Evolutionary conservation across 2,329 filamentous ascomycete genomes (phyloP), one percentile per base, ranked within the genome.

Genomic region (Fusarium sp.): DNA sequence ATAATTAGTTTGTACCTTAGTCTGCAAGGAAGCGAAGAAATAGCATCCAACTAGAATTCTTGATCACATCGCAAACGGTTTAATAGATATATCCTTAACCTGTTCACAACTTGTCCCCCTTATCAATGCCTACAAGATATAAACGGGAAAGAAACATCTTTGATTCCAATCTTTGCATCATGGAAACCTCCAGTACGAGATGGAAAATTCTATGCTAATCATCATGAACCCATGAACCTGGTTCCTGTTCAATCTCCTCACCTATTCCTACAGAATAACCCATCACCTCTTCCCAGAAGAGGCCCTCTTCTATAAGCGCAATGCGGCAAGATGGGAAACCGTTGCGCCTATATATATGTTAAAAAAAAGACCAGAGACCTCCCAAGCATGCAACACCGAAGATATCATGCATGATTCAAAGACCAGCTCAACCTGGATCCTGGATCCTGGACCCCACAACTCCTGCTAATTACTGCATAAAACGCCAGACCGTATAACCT

Each of bases 151-250:
- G 46, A 65, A 42, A 69, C 61, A 67, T 46, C 38, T 55, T 46
- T 31, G 46, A 51, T 51, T 51, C 46, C 46, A 51, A 51, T 51
- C 46, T 51, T 51, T 29, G 24, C 24, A 44, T 60, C 55, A 57
- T 69, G 44, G 55, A 53, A 74, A 59, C 66, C 62, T 59, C 59
- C 57, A 67, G 66, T 67, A 63, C 59, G 55, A 71, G 68, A 73
- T 69, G 64, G 53, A 38, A 66, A 66, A 61, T 62, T 77, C 71
- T 77, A 77, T 76, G 56, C 56, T 64, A 53, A 63, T 74, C 63
- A 60, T 71, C 71, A 72, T 76, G 49, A 70, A 59, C 62, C 66
- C 61, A n/a, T 40, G 40, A 64, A 59, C 56, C 49, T 11, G 36
- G 29, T 72, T 62, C 44, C 31, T 49, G 51, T 76, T 72, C 68